A percentile compares a stretch with the other conserved stretches of the same genome.
These are phyloP conservation scores for Kazachstania bromeliacearum DNA, from an alignment of 805 yeast genomes.

Conservation along the genomic window DNA sequence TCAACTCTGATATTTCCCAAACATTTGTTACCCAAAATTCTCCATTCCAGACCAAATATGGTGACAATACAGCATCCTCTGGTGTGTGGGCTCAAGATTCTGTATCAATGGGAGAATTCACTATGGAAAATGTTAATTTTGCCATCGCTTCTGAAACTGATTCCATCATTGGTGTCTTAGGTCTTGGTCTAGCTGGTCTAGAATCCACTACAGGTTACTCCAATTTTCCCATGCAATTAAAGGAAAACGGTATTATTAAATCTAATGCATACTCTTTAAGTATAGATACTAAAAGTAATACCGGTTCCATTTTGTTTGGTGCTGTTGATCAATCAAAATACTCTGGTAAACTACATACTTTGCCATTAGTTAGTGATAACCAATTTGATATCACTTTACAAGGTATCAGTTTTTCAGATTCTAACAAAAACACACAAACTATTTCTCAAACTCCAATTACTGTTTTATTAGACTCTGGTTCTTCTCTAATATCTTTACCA, in stretches of 20 bases:
- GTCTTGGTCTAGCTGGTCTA: conserved; percentile 1
- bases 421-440: conserved; percentile 10
- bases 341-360: conserved; percentile 40
- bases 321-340: conserved; percentile 60
- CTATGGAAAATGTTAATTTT: conserved; percentile 41
- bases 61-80: conserved; percentile 39
- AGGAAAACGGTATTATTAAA: conserved; percentile 44
- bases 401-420: conserved; percentile 25
- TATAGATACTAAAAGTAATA: conserved; percentile 32
- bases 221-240: conserved; percentile 57
- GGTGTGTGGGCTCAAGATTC: conserved; percentile 45
- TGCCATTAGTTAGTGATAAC: conserved; percentile 49
- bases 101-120: no score
- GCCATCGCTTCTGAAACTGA: conserved; percentile 64
- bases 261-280: conserved; percentile 53
- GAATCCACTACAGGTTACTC: conserved; percentile 33
- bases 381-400: conserved; percentile 20
- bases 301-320: conserved; percentile 57
- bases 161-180: conserved; percentile 22
- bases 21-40: no score
- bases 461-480: conserved; percentile 47
- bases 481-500: conserved; percentile 43
- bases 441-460: conserved; percentile 16
- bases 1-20: no score
- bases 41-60: no score